Base-by-base conservation (phyloP, 1,139 yeast species). In the Suhomyces chickasaworum region DNA sequence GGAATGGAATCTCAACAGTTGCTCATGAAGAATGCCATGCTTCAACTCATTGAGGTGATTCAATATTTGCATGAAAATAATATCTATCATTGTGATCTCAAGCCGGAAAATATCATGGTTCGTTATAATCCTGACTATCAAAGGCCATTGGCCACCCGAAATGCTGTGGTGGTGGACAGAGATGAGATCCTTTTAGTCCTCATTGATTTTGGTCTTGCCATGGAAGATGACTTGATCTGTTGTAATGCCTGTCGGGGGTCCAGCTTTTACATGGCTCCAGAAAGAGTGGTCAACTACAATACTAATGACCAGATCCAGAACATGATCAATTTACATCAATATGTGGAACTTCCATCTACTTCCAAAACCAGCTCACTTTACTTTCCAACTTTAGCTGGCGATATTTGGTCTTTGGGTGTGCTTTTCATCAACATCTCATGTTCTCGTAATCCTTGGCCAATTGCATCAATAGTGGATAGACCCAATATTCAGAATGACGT, bases 251-350 rank as follows among this genome's bases (percentile, higher is more conserved):
- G 96, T 53, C 79, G 96, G 50, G 97, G 97, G 0, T 85, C 95
- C 5, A 79, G 89, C 29, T 90, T 87, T 65, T 90, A 90, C 68
- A 90, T 90, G 97, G 89, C 97, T 0, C 97, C 97, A 6, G 97
- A 89, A 65, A 74, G 95, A 61, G 73, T 86, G 18, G 77, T 76
- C 48, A 79, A 80, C 50, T 74, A 62, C 55, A 68, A 65, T 49
- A 68, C 73, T 36, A 68, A 64, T 53, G 58, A 56, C 23, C 50
- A 63, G 22, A 64, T 70, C 36, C 59, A 58, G 37, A 54, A 63
- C 16, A 48, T 62, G 18, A 55, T 73, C 35, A 71, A 73, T 45
- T 63, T 73, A 60, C 50, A 53, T 21, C 63, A 61, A 44, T 52
- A 56, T 39, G 49, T 49, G 30, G 44, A 45, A 18, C 37, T 42